Conservation (phyloP, 805 yeast genomes). For the Diddensiella santjacobensis region DNA sequence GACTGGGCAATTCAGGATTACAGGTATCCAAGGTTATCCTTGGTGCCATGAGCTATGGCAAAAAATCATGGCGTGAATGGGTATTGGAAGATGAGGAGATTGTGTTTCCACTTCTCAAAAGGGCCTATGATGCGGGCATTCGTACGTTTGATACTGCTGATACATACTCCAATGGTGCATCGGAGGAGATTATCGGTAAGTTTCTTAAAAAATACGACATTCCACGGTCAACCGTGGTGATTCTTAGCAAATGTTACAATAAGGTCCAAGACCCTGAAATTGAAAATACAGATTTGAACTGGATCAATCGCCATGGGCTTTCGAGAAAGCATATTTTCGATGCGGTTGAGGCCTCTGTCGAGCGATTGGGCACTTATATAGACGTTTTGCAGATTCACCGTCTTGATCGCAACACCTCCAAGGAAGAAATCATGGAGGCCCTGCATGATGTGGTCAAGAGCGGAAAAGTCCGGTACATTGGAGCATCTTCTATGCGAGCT, state of each 20-base stretch:
- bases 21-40: slow-evolving; percentile 36
- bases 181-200: slow-evolving; percentile 49
- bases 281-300: slow-evolving; percentile 29
- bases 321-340: slow-evolving; percentile 47
- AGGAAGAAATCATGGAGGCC: slow-evolving; percentile 54
- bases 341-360: slow-evolving; percentile 40
- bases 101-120: slow-evolving; percentile 42
- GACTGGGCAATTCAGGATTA: slow-evolving; percentile 38
- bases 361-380: slow-evolving; percentile 46
- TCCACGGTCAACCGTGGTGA: slow-evolving; percentile 52
- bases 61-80: slow-evolving; percentile 40
- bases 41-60: slow-evolving; percentile 41
- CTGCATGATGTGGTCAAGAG: slow-evolving; percentile 47
- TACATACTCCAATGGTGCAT: slow-evolving; percentile 41
- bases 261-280: slow-evolving; percentile 31
- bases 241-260: slow-evolving; percentile 44
- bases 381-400: slow-evolving; percentile 58
- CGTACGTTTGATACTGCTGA: slow-evolving; percentile 46
- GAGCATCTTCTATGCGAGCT: slow-evolving; percentile 61
- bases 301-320: slow-evolving; percentile 37
- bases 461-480: slow-evolving; percentile 53
- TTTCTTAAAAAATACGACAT: slow-evolving; percentile 50
- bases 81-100: slow-evolving; percentile 45
- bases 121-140: slow-evolving; percentile 43
- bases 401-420: slow-evolving; percentile 45